Percentiles rank a stretch among this genome's conserved stretches.
Conservation (phyloP, 139 green algal genomes). For the Asterochloris sp. region DNA sequence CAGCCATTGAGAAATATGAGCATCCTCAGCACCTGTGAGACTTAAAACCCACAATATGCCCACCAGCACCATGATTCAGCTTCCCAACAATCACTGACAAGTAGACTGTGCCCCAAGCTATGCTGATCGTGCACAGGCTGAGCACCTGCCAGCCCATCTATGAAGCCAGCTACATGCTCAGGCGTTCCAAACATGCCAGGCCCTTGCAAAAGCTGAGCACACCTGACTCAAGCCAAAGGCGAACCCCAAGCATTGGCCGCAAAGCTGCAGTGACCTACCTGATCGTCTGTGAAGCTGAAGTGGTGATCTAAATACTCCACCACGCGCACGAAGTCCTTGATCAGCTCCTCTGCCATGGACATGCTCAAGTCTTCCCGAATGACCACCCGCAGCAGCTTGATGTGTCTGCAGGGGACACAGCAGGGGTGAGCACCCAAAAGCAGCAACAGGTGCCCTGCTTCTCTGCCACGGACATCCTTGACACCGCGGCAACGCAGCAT, state of each 20-base stretch:
- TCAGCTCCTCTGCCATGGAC: slow-evolving; percentile 31
- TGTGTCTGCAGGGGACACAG: slow-evolving; percentile 8
- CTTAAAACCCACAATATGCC: too few species aligned
- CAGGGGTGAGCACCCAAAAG: neutral
- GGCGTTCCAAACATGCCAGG: neutral
- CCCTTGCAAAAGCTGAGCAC: neutral
- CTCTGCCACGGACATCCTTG: neutral
- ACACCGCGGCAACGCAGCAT: too few species aligned
- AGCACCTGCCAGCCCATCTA: neutral
- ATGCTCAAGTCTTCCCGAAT: slow-evolving; percentile 41
- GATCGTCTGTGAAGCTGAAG: slow-evolving; percentile 24
- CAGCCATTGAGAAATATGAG: too few species aligned
- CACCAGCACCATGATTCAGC: too few species aligned
- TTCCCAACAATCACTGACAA: too few species aligned
- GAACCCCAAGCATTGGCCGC: neutral
- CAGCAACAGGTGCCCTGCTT: neutral
- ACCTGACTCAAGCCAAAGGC: neutral
- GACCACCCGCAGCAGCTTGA: slow-evolving; percentile 34
- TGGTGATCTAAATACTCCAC: slow-evolving; percentile 36
- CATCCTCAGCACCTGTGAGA: too few species aligned
- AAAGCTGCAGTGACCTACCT: neutral
- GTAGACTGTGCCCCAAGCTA: too few species aligned
- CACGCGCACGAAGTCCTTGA: slow-evolving; percentile 30
- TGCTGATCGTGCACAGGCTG: too few species aligned
- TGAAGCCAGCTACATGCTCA: neutral